Base-by-base conservation (phyloP, 1,284 basidiomycete species). In the Retiboletus flavoniger region DNA sequence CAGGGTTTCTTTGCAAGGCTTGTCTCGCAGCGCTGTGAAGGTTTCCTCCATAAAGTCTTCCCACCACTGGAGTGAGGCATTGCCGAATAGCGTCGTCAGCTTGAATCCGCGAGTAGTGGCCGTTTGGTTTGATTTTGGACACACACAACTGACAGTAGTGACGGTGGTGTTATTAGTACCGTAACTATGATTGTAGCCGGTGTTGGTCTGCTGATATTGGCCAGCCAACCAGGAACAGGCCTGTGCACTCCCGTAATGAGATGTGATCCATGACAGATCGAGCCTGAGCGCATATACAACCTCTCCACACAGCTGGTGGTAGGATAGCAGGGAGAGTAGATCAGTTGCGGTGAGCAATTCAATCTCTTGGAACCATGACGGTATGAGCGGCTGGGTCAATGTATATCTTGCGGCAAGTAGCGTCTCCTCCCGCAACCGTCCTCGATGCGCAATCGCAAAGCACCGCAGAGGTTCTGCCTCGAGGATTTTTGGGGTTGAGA, bases 1-100 rank as follows among this genome's bases (percentile, higher is more conserved):
- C 11, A 64, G 28, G 3, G 55, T 64, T 39, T 40, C 51, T 14
- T 38, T 50, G 29, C 50, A 64, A n/a, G 62, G 63, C 26, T 38
- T 54, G 35, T 64, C 63, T 26, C 36, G 32, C 35, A 65, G 31
- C 17, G 36, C 28, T 7, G 4, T 4, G 5, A 55, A 60, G 3
- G 42, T 49, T 19, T 45, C 47, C 7, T 60, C 50, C 60, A 63
- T 54, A 28, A 61, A 64, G 7, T 51, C 42, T 2, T 43, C 47
- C 61, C 63, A 63, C 61, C 61, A 63, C 29, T 39, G 35, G 8
- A 42, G 34, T 9, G 57, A 11, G 17, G 10, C 7, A 2, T 3
- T 7, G 9, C 3, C 5, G n/a, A 55, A 53, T 10, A 43, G 4
- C 26, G 1, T 8, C 26, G 1, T 8, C 31, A 32, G 11, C 31